phyloP scores from a whole-genome alignment of 2,329 filamentous ascomycete species.

The Dactylellina sp. region DNA sequence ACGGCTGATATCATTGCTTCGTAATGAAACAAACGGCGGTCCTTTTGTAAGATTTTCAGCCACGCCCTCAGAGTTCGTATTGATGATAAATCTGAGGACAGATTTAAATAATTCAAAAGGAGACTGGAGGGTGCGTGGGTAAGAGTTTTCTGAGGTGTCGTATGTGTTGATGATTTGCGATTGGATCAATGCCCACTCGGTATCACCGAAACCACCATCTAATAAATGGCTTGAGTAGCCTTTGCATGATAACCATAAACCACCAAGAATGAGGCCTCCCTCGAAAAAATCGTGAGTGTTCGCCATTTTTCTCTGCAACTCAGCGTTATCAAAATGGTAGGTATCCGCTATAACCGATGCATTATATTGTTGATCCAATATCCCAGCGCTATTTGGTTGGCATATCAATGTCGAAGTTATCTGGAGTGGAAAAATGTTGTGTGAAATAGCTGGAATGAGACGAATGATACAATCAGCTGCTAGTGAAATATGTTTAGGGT shows the following conservation, averaged over 20 bases:
- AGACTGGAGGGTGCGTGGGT: conserved; percentile 83
- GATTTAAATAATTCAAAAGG: conserved; percentile 96
- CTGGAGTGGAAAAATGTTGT: conserved; percentile 25
- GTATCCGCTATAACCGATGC: conserved; percentile 39
- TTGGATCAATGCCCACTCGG: conserved; percentile 87
- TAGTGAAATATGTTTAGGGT: background rate
- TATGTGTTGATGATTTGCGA: conserved; percentile 84
- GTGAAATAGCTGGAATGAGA: conserved; percentile 30
- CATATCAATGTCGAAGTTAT: conserved; percentile 28
- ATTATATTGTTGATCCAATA: conserved; percentile 18
- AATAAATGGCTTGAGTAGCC: conserved; percentile 78
- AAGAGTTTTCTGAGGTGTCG: conserved; percentile 75
- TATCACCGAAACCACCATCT: conserved; percentile 87
- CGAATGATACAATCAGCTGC: conserved; percentile 25
- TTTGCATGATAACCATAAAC: conserved; percentile 88
- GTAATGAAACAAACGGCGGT: too few relatives aligned
- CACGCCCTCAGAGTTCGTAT: conserved; percentile 65
- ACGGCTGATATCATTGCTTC: conserved; percentile 62
- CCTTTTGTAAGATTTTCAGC: background rate
- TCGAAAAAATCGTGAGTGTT: conserved; percentile 68
- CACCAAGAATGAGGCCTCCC: conserved; percentile 86
- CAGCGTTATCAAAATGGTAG: conserved; percentile 60
- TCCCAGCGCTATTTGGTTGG: conserved; percentile 46
- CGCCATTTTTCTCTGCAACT: conserved; percentile 21
- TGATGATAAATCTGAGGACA: conserved; percentile 84